Base-by-base conservation (phyloP, 2,329 filamentous ascomycete species). In the Pyrenochaeta sp. region DNA sequence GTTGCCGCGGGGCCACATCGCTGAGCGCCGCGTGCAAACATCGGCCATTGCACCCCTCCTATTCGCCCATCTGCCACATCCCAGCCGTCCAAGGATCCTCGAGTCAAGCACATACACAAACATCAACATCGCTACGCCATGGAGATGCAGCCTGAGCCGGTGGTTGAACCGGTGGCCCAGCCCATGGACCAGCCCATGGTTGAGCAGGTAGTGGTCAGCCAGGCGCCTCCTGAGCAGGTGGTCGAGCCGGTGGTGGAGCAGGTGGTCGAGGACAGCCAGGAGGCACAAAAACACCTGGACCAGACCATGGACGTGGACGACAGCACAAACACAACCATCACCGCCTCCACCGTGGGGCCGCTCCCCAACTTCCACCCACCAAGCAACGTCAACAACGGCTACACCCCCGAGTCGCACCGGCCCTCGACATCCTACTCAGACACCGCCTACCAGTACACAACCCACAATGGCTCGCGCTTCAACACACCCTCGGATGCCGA, bases 401-500 rank as follows among this genome's bases (percentile, higher is more conserved):
- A 67, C 49, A 76, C 73, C 54, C 79, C 80, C 68, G 75, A 80
- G 61, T 77, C 78, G 20, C 63, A 72, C 45, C 79, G 82, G 14
- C 83, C 84, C 47, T 82, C 82, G 36, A 82, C 80, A 3, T 81
- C 79, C n/a, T 82, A 82, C 73, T 82, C 80, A 33, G 80, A 82
- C 70, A 82, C 80, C 7, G 74, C 73, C 40, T 75, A 79, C 56
- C 73, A 77, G 49, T 78, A 76, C 64, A 74, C 71, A 31, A 65
- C 61, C 33, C 66, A 70, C 57, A 64, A 64, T 41, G 66, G 67
- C 32, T 76, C 74, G 56, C 74, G 74, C 60, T 79, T 76, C 66
- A 78, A 78, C 44, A 77, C 78, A 10, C 77, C 79, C 37, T 76
- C 76, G 11, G 83, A 85, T 56, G 77, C 75, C 53, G 81, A 84